These are phyloP conservation scores for Comarum palustre DNA, from an alignment of 306 rosid genomes.

Conservation along the genomic window DNA sequence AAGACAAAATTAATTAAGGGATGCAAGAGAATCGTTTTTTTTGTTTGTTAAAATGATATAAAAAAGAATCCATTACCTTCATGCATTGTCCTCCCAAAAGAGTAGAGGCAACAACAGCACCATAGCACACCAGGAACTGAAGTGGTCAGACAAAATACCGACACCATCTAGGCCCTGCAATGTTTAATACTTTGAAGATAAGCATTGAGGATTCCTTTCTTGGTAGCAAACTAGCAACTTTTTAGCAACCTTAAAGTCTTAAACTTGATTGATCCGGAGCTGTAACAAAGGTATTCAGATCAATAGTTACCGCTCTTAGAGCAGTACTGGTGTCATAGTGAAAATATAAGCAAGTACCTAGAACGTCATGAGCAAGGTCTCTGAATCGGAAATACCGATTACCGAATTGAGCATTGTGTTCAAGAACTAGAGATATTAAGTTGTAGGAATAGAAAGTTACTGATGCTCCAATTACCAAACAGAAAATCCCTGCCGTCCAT, in stretches of 20 bases:
- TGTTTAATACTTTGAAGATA: background rate
- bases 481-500: conserved; percentile 62
- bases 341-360: conserved; percentile 43
- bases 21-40: background rate
- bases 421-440: conserved; percentile 65
- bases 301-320: no score
- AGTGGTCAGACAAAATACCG: conserved; percentile 66
- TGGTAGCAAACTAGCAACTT: background rate
- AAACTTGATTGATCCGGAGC: no score
- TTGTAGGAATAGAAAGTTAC: conserved; percentile 82
- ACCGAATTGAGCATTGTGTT: conserved; percentile 64
- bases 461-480: conserved; percentile 51
- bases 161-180: conserved; percentile 64
- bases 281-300: no score
- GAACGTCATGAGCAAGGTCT: conserved; percentile 64
- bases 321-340: background rate
- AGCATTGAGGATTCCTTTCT: background rate
- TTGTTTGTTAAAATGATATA: background rate
- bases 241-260: no score
- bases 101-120: conserved; percentile 53
- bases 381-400: conserved; percentile 75
- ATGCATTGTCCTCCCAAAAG: conserved; percentile 78
- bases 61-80: conserved; percentile 41
- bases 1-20: background rate
- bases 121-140: conserved; percentile 64